Base-by-base conservation (phyloP, 805 yeast species). In the Ogataea zsoltii region DNA sequence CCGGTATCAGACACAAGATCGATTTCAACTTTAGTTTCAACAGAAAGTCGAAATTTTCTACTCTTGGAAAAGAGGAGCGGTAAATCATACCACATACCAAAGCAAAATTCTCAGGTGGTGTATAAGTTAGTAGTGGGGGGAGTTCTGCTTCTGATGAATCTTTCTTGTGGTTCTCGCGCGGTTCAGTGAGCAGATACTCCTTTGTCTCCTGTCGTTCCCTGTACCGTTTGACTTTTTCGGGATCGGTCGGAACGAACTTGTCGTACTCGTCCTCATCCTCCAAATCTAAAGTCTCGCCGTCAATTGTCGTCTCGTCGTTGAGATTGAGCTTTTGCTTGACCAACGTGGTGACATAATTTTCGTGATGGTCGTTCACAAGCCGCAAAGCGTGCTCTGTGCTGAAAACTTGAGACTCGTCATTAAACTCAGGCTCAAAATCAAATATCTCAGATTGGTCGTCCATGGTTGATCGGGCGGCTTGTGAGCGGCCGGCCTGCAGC, bases 91-190 rank as follows among this genome's bases (percentile, higher is more conserved):
- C 81, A 43, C 85, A 80, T 2, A 94, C 96, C 38, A 85, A 81
- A 6, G 96, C 79, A 66, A 94, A 94, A 68, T 94, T 94, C 62
- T 94, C 97, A 2, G 99, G 99, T 12, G 96, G 84, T 5, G 77
- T 67, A 30, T 73, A 54, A 6, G 30, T 33, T 34, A 35, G 11
- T 25, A 13, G 38, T 33, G 36, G 45, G 19, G 17, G 26, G 28
- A 30, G 38, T 40, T n/a, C 37, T 14, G 28, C 26, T n/a, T 14
- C n/a, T 19, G 30, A 21, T 15, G n/a, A 18, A 7, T 30, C 3
- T 12, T 38, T 46, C 12, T 36, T 23, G 14, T 41, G 33, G 7
- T 45, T 21, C 7, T 25, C 43, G 10, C 17, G 44, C 13, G 37
- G 39, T 14, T n/a, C 33, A 16, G 33, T 26, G 14, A 42, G 17